phyloP scores from a whole-genome alignment of 2,329 filamentous ascomycete species.

The Talaromyces sp. region DNA sequence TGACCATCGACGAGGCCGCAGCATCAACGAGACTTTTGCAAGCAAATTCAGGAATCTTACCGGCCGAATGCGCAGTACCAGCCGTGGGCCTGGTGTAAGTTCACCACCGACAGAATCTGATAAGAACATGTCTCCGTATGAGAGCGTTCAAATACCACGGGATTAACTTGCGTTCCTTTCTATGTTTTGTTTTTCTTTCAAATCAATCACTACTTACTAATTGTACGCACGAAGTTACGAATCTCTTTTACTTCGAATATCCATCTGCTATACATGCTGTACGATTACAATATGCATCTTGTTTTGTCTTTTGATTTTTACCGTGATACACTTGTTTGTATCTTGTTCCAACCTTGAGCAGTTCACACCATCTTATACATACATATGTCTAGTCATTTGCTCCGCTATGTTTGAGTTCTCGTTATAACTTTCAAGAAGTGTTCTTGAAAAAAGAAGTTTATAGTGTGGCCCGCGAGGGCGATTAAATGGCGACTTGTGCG shows the following conservation, averaged over 20 bases:
- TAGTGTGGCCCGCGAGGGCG: constrained; percentile 21
- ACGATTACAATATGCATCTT: constrained; percentile 8
- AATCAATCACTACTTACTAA: neutral
- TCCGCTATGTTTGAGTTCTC: neutral
- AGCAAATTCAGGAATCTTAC: constrained; percentile 55
- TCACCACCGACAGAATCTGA: constrained; percentile 41
- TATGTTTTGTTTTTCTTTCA: neutral
- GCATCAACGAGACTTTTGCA: constrained; percentile 58
- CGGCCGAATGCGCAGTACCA: constrained; percentile 60
- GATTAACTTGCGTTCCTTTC: constrained; percentile 15
- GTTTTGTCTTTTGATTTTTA: constrained; percentile 1
- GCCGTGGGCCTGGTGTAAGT: constrained; percentile 51
- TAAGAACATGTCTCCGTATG: constrained; percentile 30
- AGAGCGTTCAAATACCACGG: constrained; percentile 28
- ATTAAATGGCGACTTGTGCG: constrained; percentile 4
- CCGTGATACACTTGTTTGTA: constrained; percentile 11
- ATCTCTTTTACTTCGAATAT: constrained; percentile 16
- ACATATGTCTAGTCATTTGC: neutral
- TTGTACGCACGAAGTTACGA: constrained; percentile 20
- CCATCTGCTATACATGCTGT: constrained; percentile 13
- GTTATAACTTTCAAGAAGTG: neutral
- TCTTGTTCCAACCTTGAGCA: neutral
- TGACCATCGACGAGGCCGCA: constrained; percentile 54
- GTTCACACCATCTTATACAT: neutral
- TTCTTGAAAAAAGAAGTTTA: constrained; percentile 13